Percentiles rank a stretch among this genome's conserved stretches.
phyloP scores from a whole-genome alignment of 2,329 filamentous ascomycete genomes.

The Byssothecium circinans region DNA sequence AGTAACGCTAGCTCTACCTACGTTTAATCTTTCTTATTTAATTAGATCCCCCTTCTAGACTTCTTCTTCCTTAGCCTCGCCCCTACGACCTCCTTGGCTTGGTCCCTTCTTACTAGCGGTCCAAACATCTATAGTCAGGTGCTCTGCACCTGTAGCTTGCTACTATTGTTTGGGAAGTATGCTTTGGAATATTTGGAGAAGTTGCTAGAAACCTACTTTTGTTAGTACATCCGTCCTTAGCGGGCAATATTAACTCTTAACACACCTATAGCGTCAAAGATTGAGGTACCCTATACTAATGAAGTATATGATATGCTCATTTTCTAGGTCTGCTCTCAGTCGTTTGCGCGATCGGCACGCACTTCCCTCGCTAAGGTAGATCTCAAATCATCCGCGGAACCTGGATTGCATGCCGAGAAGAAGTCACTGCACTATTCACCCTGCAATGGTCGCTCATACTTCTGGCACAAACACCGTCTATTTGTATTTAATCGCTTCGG shows the following conservation, averaged over 20 bases:
- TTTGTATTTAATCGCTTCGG: no score
- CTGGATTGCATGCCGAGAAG: no score
- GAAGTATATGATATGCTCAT: conserved; percentile 16
- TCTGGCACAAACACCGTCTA: no score
- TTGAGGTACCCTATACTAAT: conserved; percentile 14
- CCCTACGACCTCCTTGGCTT: conserved; percentile 8
- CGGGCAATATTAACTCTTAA: conserved; percentile 3
- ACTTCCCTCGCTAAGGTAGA: conserved; percentile 10
- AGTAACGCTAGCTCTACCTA: conserved; percentile 8
- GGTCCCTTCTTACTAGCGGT: conserved; percentile 9
- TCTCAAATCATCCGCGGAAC: no score
- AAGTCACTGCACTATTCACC: no score
- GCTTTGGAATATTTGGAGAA: conserved; percentile 9
- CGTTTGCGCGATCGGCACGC: conserved; percentile 13
- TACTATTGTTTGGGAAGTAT: conserved; percentile 15
- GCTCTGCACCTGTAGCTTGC: conserved; percentile 11
- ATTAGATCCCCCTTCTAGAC: conserved; percentile 11
- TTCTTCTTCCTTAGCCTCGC: conserved; percentile 13
- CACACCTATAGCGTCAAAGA: conserved; percentile 11
- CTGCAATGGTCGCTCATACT: no score
- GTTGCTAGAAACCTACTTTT: conserved; percentile 14
- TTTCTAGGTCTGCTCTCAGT: conserved; percentile 10
- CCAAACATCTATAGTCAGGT: conserved; percentile 9
- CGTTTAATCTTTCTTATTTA: conserved; percentile 8
- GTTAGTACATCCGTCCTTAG: conserved; percentile 9